Conservation (phyloP, 495 filamentous ascomycete species). For the Collariella sp. region DNA sequence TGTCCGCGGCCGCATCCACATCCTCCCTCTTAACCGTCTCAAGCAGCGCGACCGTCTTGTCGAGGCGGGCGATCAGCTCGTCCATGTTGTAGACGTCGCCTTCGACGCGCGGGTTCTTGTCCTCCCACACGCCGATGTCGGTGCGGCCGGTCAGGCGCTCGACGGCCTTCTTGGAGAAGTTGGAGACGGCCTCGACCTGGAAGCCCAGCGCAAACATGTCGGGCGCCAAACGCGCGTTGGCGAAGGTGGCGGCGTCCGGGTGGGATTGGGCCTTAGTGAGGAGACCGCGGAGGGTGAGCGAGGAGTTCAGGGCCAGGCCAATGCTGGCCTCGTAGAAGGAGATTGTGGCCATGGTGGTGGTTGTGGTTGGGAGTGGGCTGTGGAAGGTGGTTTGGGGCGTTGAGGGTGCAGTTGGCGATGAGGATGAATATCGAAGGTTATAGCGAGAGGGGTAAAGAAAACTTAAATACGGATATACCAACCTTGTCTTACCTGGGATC, state of each 20-base stretch:
- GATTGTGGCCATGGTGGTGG: slow-evolving; percentile 16
- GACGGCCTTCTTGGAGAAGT: slow-evolving; percentile 33
- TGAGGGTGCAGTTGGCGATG: no score
- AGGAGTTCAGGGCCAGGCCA: neutral
- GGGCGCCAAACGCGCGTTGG: slow-evolving; percentile 22
- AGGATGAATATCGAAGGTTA: no score
- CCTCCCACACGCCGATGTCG: neutral
- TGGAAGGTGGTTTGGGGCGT: no score
- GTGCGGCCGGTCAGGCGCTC: slow-evolving; percentile 25
- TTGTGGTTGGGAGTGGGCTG: neutral
- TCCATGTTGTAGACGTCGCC: slow-evolving; percentile 29
- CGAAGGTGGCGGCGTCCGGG: slow-evolving; percentile 16
- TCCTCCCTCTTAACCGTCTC: slow-evolving; percentile 28
- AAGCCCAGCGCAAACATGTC: slow-evolving; percentile 45
- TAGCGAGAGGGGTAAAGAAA: no score
- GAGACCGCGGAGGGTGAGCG: slow-evolving; percentile 12
- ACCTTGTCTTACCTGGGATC: no score
- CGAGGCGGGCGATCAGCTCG: slow-evolving; percentile 33
- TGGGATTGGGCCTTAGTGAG: slow-evolving; percentile 19
- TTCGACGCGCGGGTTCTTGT: slow-evolving; percentile 1
- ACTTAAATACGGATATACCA: no score
- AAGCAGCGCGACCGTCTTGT: slow-evolving; percentile 29
- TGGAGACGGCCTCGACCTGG: slow-evolving; percentile 34
- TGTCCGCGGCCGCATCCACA: slow-evolving; percentile 16
- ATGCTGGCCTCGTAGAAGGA: slow-evolving; percentile 16